Evolutionary conservation across 2,329 filamentous ascomycete genomes (phyloP).

Genomic region (Iodosphaeria phyllophila): DNA sequence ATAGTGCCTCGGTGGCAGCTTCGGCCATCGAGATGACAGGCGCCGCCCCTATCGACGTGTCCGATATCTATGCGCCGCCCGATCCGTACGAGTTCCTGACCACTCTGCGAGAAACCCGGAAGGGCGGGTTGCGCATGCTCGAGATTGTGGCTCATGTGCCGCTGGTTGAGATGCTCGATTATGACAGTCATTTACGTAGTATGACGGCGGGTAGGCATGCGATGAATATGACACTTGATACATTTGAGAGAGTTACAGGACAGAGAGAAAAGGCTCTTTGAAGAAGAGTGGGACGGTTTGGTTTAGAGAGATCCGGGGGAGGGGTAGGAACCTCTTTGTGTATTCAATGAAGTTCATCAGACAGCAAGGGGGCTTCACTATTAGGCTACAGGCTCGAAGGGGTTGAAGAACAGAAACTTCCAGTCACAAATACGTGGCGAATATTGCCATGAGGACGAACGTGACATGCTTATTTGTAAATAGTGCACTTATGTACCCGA

Average conservation of each 20-base stretch:
- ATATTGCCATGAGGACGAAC: too few species aligned
- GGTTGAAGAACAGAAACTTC: too few species aligned
- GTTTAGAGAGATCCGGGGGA: too few species aligned
- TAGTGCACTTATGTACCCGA: neutral
- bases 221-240: conserved; percentile 38
- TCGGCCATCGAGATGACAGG: too few species aligned
- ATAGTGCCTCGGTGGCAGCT: conserved; percentile 62
- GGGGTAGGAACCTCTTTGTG: too few species aligned
- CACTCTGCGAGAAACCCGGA: conserved; percentile 31
- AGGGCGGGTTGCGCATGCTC: conserved; percentile 27
- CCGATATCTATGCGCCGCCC: conserved; percentile 67
- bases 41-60: conserved; percentile 39
- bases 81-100: conserved; percentile 56
- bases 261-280: conserved; percentile 30
- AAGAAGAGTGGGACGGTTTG: conserved; percentile 2
- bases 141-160: conserved; percentile 76
- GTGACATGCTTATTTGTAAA: neutral
- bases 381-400: too few species aligned
- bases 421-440: too few species aligned
- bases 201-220: conserved; percentile 66
- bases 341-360: too few species aligned
- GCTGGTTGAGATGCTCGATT: conserved; percentile 91
- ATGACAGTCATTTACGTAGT: conserved; percentile 73
- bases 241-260: conserved; percentile 34
- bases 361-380: too few species aligned